phyloP scores from a whole-genome alignment of 805 yeast genomes.

The Brettanomyces naardenensis region DNA sequence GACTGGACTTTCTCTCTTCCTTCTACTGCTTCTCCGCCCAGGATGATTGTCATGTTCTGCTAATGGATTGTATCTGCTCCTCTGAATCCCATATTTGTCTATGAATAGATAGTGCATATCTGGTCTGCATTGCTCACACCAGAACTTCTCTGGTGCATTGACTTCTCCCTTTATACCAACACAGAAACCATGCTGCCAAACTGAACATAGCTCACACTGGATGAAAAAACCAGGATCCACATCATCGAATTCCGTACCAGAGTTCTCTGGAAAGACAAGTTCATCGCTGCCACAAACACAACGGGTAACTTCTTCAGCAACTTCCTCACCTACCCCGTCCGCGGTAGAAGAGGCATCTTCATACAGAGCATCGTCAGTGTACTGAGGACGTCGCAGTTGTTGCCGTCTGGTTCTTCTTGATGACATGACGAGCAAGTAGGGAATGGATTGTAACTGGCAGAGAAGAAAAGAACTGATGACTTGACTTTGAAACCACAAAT shows the following conservation, averaged over 20 bases:
- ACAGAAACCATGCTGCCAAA: slow-evolving; percentile 97
- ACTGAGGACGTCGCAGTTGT: slow-evolving; percentile 11
- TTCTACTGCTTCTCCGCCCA: slow-evolving; percentile 13
- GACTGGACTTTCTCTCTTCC: too few species aligned
- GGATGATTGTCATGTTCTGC: slow-evolving; percentile 11
- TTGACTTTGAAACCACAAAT: too few species aligned
- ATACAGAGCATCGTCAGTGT: slow-evolving; percentile 13
- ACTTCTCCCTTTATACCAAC: slow-evolving; percentile 74
- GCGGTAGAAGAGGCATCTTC: slow-evolving; percentile 5
- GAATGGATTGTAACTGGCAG: too few species aligned
- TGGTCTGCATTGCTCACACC: slow-evolving; percentile 91
- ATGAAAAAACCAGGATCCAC: slow-evolving; percentile 56
- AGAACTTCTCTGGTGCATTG: slow-evolving; percentile 85
- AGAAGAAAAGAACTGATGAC: too few species aligned
- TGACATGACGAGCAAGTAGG: slow-evolving; percentile 17
- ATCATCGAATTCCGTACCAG: slow-evolving; percentile 29
- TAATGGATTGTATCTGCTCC: slow-evolving; percentile 41
- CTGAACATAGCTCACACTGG: slow-evolving; percentile 85
- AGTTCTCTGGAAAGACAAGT: slow-evolving; percentile 22
- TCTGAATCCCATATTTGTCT: slow-evolving; percentile 38
- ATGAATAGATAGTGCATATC: slow-evolving; percentile 58
- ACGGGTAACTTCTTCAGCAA: slow-evolving; percentile 40
- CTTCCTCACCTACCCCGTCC: slow-evolving; percentile 15
- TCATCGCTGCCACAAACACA: slow-evolving; percentile 50
- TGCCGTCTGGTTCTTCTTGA: slow-evolving; percentile 27